Percentiles rank a stretch among this genome's conserved stretches.
Conservation (phyloP, 768 basidiomycete species). For the Lactarius indigo region DNA sequence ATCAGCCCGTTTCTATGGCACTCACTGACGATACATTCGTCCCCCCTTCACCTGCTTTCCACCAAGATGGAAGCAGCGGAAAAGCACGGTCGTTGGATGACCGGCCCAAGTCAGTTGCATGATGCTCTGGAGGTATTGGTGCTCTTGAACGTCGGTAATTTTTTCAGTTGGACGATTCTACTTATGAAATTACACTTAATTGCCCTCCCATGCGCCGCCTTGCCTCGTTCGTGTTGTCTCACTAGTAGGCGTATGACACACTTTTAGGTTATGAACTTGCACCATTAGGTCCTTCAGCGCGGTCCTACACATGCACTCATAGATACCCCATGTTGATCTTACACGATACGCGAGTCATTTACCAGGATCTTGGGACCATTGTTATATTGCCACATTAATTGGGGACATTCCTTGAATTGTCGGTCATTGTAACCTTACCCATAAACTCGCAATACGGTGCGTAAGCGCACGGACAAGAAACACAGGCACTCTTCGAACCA, state of each 20-base stretch:
- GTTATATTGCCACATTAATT: neutral
- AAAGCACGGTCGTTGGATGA: conserved; percentile 18
- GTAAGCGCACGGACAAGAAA: neutral
- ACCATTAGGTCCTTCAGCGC: neutral
- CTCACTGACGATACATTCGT: conserved; percentile 38
- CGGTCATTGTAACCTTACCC: neutral
- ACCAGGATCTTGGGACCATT: no score
- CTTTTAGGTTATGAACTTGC: neutral
- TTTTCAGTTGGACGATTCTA: neutral
- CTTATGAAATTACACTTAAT: neutral
- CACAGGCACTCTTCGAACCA: neutral
- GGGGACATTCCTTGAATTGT: conserved; percentile 35
- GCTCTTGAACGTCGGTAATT: neutral
- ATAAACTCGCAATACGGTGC: neutral
- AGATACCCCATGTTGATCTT: conserved; percentile 6
- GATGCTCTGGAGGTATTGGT: neutral
- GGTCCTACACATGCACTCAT: neutral
- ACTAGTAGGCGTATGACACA: conserved; percentile 6
- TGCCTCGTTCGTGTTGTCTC: neutral
- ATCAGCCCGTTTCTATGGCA: conserved; percentile 68
- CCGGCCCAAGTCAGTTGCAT: conserved; percentile 34
- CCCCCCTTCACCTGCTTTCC: conserved; percentile 36
- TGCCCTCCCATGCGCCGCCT: neutral
- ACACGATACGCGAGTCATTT: neutral
- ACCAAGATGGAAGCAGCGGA: conserved; percentile 1